phyloP scores from a whole-genome alignment of 2,329 filamentous ascomycete genomes.

The Metarhizium album region DNA sequence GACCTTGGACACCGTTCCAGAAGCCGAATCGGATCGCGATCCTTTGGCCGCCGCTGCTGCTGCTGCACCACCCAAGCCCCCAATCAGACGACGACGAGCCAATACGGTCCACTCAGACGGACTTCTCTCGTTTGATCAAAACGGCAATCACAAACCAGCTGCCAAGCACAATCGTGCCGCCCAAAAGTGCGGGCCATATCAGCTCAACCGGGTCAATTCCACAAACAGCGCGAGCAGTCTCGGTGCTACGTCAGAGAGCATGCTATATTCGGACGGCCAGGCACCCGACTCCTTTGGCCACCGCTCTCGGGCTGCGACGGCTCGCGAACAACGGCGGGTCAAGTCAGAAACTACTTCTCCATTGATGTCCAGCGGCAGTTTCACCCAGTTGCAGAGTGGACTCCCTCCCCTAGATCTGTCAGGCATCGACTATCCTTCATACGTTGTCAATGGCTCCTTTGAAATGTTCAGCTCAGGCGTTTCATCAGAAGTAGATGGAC shows the following conservation, averaged over 20 bases:
- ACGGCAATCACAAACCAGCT: slow-evolving; percentile 52
- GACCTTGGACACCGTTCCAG: slow-evolving; percentile 49
- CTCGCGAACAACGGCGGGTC: slow-evolving; percentile 39
- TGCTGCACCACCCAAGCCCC: slow-evolving; percentile 28
- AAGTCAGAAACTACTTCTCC: slow-evolving; percentile 55
- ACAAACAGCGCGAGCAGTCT: slow-evolving; percentile 42
- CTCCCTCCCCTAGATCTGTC: slow-evolving; percentile 49
- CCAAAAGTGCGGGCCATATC: slow-evolving; percentile 53
- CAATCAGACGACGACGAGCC: slow-evolving; percentile 42
- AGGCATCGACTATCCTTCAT: slow-evolving; percentile 39
- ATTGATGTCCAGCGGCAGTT: slow-evolving; percentile 36
- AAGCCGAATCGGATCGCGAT: slow-evolving; percentile 48
- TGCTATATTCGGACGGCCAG: slow-evolving; percentile 27
- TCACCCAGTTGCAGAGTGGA: slow-evolving; percentile 41
- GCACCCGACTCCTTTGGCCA: slow-evolving; percentile 21
- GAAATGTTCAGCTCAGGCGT: slow-evolving; percentile 40
- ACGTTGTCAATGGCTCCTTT: slow-evolving; percentile 34
- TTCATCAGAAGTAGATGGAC: slow-evolving; percentile 41
- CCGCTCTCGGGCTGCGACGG: slow-evolving; percentile 25
- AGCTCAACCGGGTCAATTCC: slow-evolving; percentile 47
- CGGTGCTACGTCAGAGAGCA: slow-evolving; percentile 29
- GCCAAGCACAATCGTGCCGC: slow-evolving; percentile 50
- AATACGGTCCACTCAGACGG: slow-evolving; percentile 53
- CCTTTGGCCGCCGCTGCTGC: slow-evolving; percentile 16
- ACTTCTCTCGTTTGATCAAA: slow-evolving; percentile 48